Conservation (phyloP, 164 flowering plant species). For the Houttuynia cordata region DNA sequence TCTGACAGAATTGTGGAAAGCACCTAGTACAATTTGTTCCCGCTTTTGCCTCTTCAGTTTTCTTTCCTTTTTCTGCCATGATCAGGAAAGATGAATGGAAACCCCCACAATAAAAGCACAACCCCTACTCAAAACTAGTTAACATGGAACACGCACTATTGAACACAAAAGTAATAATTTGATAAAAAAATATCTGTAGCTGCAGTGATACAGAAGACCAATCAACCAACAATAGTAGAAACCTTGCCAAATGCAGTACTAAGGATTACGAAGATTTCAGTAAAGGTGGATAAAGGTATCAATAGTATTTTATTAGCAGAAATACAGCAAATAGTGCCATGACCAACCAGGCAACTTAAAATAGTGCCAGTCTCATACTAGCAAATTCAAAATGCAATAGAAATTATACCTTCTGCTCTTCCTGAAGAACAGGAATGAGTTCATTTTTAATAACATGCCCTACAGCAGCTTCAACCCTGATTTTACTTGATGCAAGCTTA, state of each 20-base stretch:
- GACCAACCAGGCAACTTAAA: background rate
- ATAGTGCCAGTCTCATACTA: too few relatives aligned
- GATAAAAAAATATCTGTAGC: background rate
- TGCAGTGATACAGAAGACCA: background rate
- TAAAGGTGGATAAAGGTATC: too few relatives aligned
- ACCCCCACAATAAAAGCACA: background rate
- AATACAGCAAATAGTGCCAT: too few relatives aligned
- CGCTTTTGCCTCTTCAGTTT: background rate
- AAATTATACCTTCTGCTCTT: conserved; percentile 39
- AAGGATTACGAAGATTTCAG: background rate
- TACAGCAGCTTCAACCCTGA: conserved; percentile 31
- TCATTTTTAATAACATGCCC: conserved; percentile 33
- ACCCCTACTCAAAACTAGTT: background rate
- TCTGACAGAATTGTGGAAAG: background rate
- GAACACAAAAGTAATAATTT: background rate
- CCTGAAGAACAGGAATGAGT: conserved; percentile 55
- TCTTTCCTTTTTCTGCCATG: background rate
- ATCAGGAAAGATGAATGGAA: background rate
- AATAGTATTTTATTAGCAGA: too few relatives aligned
- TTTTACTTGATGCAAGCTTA: conserved; percentile 44
- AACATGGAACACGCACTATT: background rate
- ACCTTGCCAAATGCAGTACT: background rate
- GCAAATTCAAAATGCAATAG: background rate
- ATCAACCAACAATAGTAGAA: background rate
- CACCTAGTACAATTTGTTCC: background rate